Base-by-base conservation (phyloP, 176 grass and related monocot genomes). In the Oryza glumipatula region DNA sequence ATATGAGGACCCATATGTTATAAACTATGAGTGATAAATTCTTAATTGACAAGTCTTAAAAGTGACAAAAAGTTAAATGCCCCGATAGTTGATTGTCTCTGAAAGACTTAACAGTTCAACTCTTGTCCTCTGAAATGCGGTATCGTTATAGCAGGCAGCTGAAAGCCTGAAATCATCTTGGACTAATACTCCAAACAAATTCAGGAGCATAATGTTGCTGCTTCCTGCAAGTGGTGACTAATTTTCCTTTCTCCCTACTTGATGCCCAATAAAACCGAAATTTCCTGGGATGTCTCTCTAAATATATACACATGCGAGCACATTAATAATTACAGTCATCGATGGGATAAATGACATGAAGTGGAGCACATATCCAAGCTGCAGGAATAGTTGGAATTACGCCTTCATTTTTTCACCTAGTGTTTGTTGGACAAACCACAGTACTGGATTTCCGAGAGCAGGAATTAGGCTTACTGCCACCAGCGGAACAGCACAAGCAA, bases 381-480 rank as follows among this genome's bases (percentile, higher is more conserved):
- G 46, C 36, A 74, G 0, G 2, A 21, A 36, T 44, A 7, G n/a
- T 66, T 19, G 64, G 64, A 8, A 21, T 88, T 72, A 91, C 0
- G 41, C n/a, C 0, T 30, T 11, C 45, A 72, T 26, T 49, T 88
- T 84, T 26, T 91, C 82, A 11, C 89, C 87, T 56, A 92, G 66
- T 32, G 89, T 77, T 83, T 88, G 90, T 45, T 84, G 88, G 63
- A 88, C 65, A 30, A 90, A 69, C 83, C 85, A 95, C 71, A 85
- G 52, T 10, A 95, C 82, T 38, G 85, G 88, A 35, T 90, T 89
- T 69, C 86, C 93, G 54, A 92, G 72, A 7, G 83, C 65, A 3
- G 88, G 85, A 48, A 92, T 78, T 11, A 95, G 88, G 80, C 93
- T 92, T 6, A 90, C 83, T 2, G 90, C 75, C 21, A 90, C 74